Base-by-base conservation (phyloP, 208 protist species). In the Trypanosoma caninum region DNA sequence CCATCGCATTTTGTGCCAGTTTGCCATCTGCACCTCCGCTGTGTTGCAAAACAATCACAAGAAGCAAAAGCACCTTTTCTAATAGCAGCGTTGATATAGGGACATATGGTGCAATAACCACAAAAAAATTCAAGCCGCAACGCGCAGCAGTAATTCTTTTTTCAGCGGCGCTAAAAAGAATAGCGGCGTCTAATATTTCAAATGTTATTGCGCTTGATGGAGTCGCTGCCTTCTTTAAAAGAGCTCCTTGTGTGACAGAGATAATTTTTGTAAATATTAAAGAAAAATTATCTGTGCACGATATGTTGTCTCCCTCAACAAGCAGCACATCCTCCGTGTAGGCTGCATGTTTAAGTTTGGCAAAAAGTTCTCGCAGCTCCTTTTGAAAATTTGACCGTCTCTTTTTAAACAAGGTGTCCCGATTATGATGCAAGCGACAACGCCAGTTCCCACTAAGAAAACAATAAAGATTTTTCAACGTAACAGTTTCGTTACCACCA, bases 51-150 rank as follows among this genome's bases (percentile, higher is more conserved):
- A 58, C 3, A 18, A 35, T 2, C 2, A 59, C 3, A n/a, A 74
- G 31, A n/a, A 65, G 20, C 25, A 64, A 27, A 34, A 63, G 53
- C 35, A 70, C 57, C 33, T 68, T 58, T 31, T 76, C 71, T 23
- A 72, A 13, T 35, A 72, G 34, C 8, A 57, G 9, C 2, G 57
- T 67, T 20, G 71, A 63, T 11, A 72, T 59, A 38, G 45, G 37
- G 2, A 35, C 63, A 13, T 61, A 67, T 16, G 71, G 71, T 14
- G 71, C 63, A 51, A 67, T 52, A 3, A 23, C 53, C 0, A 30
- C 13, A 55, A 76, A 76, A 11, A 72, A n/a, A 3, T 63, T 33
- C 14, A 70, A 46, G 11, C 25, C 64, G n/a, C 11, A 40, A 50
- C 47, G 55, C 22, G 52, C 56, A 3, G 33, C 38, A 47, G 27